A percentile compares a stretch with the other conserved stretches of the same genome.
Evolutionary conservation across 495 filamentous ascomycete genomes (phyloP).

Genomic region (Aspergillus saccharolyticus): DNA sequence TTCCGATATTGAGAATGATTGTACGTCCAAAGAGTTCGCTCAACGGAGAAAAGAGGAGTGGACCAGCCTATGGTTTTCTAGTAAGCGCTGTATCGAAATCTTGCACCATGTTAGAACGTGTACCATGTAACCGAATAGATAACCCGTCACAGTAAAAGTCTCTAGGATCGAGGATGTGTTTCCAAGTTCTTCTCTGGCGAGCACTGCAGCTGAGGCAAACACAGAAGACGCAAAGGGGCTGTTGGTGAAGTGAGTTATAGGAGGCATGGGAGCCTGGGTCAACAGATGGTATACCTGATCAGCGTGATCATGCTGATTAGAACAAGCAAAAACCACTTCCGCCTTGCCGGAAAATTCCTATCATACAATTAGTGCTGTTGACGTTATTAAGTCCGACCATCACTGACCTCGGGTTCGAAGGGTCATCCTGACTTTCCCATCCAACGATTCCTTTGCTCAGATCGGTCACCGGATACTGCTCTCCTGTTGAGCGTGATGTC

Average conservation of each 20-base stretch:
- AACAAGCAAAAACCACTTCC: slow-evolving; percentile 11
- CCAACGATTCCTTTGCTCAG: slow-evolving; percentile 11
- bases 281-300: slow-evolving; percentile 6
- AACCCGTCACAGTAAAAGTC: slow-evolving; percentile 8
- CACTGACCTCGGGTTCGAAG: slow-evolving; percentile 13
- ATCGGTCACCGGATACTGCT: slow-evolving; percentile 8
- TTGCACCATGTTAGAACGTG: not conserved
- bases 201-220: slow-evolving; percentile 6
- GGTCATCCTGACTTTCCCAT: slow-evolving; percentile 14
- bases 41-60: slow-evolving; percentile 11
- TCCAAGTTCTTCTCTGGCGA: slow-evolving; percentile 4
- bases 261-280: not conserved
- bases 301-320: slow-evolving; percentile 13
- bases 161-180: slow-evolving; percentile 8
- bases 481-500: not conserved
- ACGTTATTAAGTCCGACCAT: not conserved
- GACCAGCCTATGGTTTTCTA: not conserved
- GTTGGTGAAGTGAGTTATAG: not conserved
- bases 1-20: slow-evolving; percentile 43
- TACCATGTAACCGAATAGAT: slow-evolving; percentile 13
- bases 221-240: slow-evolving; percentile 14
- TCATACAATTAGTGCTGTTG: not conserved
- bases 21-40: slow-evolving; percentile 56
- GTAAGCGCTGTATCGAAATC: not conserved
- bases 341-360: slow-evolving; percentile 8